Conservation (phyloP, 495 filamentous ascomycete genomes). For the Peziza echinospora region DNA sequence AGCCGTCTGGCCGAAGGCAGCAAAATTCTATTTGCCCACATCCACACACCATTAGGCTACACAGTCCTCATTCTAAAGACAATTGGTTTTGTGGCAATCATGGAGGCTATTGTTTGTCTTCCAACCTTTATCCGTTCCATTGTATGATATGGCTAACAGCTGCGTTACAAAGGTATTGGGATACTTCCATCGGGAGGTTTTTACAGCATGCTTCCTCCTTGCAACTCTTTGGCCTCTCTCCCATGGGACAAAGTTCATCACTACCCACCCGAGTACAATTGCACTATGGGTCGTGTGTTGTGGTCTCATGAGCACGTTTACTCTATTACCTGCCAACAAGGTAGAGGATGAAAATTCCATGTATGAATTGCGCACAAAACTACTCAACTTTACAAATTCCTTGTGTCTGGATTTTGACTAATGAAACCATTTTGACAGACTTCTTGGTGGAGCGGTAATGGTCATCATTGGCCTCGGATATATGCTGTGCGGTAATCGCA, state of each 20-base stretch:
- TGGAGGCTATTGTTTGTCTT: conserved; percentile 53
- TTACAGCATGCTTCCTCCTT: conserved; percentile 55
- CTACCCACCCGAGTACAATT: conserved; percentile 37
- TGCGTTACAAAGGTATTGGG: conserved; percentile 37
- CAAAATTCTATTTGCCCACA: conserved; percentile 43
- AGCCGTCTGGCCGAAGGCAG: conserved; percentile 45
- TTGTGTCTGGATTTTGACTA: no score
- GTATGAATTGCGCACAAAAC: conserved; percentile 27
- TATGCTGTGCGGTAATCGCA: conserved; percentile 54
- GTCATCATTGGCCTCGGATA: conserved; percentile 45
- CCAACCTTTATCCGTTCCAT: not conserved
- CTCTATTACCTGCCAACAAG: conserved; percentile 69
- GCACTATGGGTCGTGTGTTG: conserved; percentile 58
- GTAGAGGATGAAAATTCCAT: conserved; percentile 55
- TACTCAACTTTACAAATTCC: conserved; percentile 1
- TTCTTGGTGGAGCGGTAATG: conserved; percentile 2
- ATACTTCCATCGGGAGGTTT: conserved; percentile 78
- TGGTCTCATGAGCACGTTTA: conserved; percentile 71
- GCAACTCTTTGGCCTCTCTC: conserved; percentile 57
- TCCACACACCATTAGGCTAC: conserved; percentile 34
- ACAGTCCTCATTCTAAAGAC: conserved; percentile 38
- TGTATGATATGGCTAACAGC: not conserved
- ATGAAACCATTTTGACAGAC: not conserved
- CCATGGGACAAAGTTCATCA: conserved; percentile 53
- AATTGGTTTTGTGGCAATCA: conserved; percentile 42